These are phyloP conservation scores for Jatropha curcas DNA, from an alignment of 345 rosid species.

Conservation along the genomic window DNA sequence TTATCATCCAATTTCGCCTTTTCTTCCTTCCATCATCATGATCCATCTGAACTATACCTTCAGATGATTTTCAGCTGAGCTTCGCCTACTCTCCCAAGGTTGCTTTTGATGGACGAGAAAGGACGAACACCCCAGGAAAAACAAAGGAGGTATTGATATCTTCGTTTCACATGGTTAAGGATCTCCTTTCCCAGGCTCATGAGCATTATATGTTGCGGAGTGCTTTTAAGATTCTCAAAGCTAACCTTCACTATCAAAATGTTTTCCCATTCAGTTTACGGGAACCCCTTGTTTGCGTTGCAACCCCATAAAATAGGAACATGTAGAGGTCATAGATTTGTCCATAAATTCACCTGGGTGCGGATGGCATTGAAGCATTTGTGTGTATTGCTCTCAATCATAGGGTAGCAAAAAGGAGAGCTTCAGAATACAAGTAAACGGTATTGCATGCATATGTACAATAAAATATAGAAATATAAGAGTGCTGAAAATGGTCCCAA, in stretches of 20 bases:
- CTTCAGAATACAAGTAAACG: too few species aligned
- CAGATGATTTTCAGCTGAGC: constrained; percentile 48
- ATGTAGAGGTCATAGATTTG: constrained; percentile 60
- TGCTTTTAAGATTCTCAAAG: constrained; percentile 81
- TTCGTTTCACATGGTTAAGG: constrained; percentile 67
- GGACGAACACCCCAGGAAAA: constrained; percentile 86
- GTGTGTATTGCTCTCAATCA: constrained; percentile 87
- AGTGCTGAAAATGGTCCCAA: too few species aligned
- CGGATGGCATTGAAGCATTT: constrained; percentile 96
- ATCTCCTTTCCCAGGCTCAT: constrained; percentile 85
- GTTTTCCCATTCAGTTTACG: constrained; percentile 70
- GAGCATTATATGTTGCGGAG: constrained; percentile 52
- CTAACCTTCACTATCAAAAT: constrained; percentile 83
- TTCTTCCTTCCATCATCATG: constrained; percentile 64
- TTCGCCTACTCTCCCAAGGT: constrained; percentile 75
- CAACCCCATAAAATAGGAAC: constrained; percentile 91
- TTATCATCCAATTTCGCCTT: constrained; percentile 53
- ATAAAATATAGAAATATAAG: too few species aligned
- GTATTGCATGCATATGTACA: too few species aligned
- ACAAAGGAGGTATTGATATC: constrained; percentile 75
- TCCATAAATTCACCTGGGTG: constrained; percentile 86
- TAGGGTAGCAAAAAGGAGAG: too few species aligned
- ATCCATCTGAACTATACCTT: constrained; percentile 56
- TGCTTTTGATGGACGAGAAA: constrained; percentile 54
- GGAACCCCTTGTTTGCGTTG: constrained; percentile 92